Evolutionary conservation across 768 basidiomycete species (phyloP).

Genomic region (Candolleomyces aberdarensis): DNA sequence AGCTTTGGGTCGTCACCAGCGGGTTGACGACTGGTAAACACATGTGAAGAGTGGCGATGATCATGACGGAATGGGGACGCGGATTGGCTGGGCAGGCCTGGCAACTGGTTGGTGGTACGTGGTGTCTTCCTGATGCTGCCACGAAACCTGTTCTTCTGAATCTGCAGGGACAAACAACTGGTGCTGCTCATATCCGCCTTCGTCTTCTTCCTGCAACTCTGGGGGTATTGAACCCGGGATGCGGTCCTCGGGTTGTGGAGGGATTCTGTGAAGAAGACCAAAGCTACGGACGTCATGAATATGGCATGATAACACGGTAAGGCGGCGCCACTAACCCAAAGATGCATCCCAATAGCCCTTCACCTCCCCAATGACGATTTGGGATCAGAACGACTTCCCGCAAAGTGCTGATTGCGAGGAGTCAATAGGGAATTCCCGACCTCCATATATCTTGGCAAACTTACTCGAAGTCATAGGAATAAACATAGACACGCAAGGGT

Average conservation of each 20-base stretch:
- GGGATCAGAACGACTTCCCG: conserved; percentile 94
- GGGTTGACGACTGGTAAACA: no score
- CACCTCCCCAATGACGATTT: conserved; percentile 96
- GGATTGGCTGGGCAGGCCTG: neutral
- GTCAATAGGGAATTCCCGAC: conserved; percentile 7
- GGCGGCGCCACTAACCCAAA: conserved; percentile 69
- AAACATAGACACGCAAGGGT: conserved; percentile 91
- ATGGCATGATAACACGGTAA: neutral
- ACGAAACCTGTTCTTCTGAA: conserved; percentile 11
- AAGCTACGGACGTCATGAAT: conserved; percentile 47
- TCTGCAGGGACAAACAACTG: conserved; percentile 76
- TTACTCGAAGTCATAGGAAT: conserved; percentile 95
- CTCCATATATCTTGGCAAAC: conserved; percentile 24
- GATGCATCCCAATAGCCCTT: conserved; percentile 91
- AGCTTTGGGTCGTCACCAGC: no score
- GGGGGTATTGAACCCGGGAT: conserved; percentile 54
- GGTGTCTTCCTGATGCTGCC: neutral
- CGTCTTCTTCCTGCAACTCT: conserved; percentile 43
- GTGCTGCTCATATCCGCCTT: conserved; percentile 56
- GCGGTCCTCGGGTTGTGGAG: conserved; percentile 64
- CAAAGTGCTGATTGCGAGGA: conserved; percentile 57
- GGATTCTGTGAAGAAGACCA: conserved; percentile 91
- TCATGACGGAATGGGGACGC: neutral
- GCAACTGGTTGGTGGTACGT: neutral
- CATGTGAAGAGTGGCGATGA: neutral